Percentiles rank a stretch among this genome's conserved stretches.
Evolutionary conservation across 2,329 filamentous ascomycete genomes (phyloP).

Genomic region (Penicillium expansum): DNA sequence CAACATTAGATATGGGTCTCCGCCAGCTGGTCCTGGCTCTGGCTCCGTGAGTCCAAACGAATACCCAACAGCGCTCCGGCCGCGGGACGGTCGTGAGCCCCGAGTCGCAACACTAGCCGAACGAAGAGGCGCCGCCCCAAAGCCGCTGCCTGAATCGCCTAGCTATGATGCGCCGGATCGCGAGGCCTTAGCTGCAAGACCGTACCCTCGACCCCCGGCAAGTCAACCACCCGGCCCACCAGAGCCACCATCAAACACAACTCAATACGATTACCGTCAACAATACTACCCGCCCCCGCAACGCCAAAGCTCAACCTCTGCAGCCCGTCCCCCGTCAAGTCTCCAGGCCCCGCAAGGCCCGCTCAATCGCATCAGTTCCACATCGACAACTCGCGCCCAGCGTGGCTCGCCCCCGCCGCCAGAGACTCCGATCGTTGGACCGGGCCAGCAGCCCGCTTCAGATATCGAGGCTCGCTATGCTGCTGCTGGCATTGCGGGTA

Average conservation of each 20-base stretch:
- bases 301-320: conserved; percentile 28
- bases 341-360: conserved; percentile 47
- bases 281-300: conserved; percentile 61
- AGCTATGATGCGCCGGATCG: conserved; percentile 73
- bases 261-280: conserved; percentile 56
- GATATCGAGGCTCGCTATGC: conserved; percentile 91
- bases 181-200: conserved; percentile 74
- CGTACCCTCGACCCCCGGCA: conserved; percentile 40
- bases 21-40: conserved; percentile 28
- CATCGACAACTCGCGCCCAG: conserved; percentile 85
- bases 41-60: conserved; percentile 33
- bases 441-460: conserved; percentile 66
- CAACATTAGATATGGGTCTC: conserved; percentile 29
- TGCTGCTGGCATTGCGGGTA: conserved; percentile 83
- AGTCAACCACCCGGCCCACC: conserved; percentile 38
- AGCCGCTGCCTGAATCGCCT: conserved; percentile 77
- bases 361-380: conserved; percentile 68
- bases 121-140: conserved; percentile 70
- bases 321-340: conserved; percentile 24
- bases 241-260: conserved; percentile 27
- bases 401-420: conserved; percentile 92
- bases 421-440: conserved; percentile 80
- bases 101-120: conserved; percentile 67
- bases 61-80: conserved; percentile 43
- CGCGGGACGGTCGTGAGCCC: conserved; percentile 52